Evolutionary conservation across 768 basidiomycete genomes (phyloP), one percentile per base, ranked within the genome.

Genomic region (Hypholoma fasciculare): DNA sequence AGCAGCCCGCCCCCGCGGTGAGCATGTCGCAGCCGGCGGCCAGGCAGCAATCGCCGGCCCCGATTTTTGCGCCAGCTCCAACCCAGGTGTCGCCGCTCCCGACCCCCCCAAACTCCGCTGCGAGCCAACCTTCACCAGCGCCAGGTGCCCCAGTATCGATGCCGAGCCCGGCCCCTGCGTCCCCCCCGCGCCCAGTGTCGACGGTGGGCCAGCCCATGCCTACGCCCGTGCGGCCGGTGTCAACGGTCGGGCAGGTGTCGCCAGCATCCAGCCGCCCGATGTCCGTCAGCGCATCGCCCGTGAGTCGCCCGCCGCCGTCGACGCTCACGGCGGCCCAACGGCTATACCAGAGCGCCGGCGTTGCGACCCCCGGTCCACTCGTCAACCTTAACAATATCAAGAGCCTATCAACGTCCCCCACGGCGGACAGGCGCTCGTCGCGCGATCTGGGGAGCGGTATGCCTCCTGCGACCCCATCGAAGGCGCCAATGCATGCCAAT

Each of bases 321-420:
- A 51, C 49, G 38, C 51, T 51, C 8, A 50, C 36, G 27, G 48
- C 51, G 37, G 80, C 80, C 20, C 80, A 79, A 48, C 74, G 73
- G 49, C 64, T 82, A 26, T 82, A 80, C 60, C 77, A 76, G 7
- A 79, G 76, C 47, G 75, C 78, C 4, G 51, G 68, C 26, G 65
- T 58, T 53, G 66, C 61, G 51, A 64, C 57, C 27, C 40, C 61
- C 14, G 47, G 56, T 12, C 66, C 68, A 2, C 64, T 69, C 61
- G 63, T 67, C 16, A 62, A 49, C 26, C 34, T 60, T 14, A 54
- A 55, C 8, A 46, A 46, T 27, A 62, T 68, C 17, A 52, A 52
- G 26, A 59, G 53, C 20, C 50, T 61, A 2, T 57, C 61, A 14
- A 65, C 61, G 12, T 39, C 62, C 39, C 54, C 61, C 19, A 27